Percentiles rank a stretch among this genome's conserved stretches.
Conservation (phyloP, 148 eudicot species). For the Nepenthes gracilis region DNA sequence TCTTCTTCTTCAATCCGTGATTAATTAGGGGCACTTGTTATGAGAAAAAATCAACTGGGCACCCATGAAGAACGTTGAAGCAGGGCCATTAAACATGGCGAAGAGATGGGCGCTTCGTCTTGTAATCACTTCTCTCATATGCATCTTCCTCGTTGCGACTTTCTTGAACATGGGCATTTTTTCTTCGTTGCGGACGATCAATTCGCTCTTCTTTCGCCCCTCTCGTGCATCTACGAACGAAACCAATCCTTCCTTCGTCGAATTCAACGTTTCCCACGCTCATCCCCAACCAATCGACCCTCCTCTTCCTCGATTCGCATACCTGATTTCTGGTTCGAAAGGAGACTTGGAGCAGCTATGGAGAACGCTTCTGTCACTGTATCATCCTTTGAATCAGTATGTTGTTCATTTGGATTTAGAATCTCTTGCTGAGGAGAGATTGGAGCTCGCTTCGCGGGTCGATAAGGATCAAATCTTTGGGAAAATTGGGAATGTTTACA, state of each 20-base stretch:
- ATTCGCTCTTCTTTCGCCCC: constrained; percentile 42
- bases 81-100: constrained; percentile 23
- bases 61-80: neutral
- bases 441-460: constrained; percentile 8
- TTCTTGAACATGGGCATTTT: constrained; percentile 62
- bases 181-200: constrained; percentile 41
- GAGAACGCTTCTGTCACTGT: constrained; percentile 19
- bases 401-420: constrained; percentile 26
- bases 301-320: constrained; percentile 26
- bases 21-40: neutral
- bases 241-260: constrained; percentile 29
- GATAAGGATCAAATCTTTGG: constrained; percentile 5
- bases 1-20: neutral
- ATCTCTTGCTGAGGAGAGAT: constrained; percentile 16
- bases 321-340: constrained; percentile 25
- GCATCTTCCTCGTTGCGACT: constrained; percentile 54
- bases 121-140: constrained; percentile 38
- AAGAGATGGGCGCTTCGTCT: constrained; percentile 72
- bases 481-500: constrained; percentile 17
- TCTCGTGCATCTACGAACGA: constrained; percentile 20
- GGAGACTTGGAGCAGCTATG: constrained; percentile 18
- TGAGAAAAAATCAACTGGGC: neutral
- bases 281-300: constrained; percentile 12
- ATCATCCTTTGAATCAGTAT: constrained; percentile 28
- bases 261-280: constrained; percentile 20